A percentile compares a stretch with the other conserved stretches of the same genome.
phyloP scores from a whole-genome alignment of 257 asterid genomes.

The Dorcoceras hygrometricum region DNA sequence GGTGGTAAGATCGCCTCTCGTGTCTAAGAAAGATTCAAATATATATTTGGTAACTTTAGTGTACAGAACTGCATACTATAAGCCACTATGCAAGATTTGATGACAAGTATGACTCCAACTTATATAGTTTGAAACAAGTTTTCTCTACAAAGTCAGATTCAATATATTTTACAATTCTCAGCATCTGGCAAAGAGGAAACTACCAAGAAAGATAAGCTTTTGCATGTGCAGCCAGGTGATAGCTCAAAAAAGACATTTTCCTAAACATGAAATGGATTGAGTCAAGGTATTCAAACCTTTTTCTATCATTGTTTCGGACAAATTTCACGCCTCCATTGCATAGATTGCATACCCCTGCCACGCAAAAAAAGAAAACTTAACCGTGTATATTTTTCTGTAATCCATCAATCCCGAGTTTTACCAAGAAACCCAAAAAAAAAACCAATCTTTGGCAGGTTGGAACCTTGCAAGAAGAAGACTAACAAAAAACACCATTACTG shows the following conservation, averaged over 20 bases:
- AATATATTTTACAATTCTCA: too few species aligned
- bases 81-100: too few species aligned
- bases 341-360: slow-evolving; percentile 78
- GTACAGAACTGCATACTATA: too few species aligned
- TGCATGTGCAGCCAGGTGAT: not conserved
- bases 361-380: slow-evolving; percentile 12
- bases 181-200: too few species aligned
- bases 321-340: slow-evolving; percentile 89
- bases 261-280: not conserved
- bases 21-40: too few species aligned
- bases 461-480: not conserved
- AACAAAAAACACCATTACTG: not conserved
- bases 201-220: too few species aligned
- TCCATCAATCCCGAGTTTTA: not conserved
- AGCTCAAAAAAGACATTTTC: not conserved
- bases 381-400: not conserved
- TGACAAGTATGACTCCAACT: too few species aligned
- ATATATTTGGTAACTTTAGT: too few species aligned
- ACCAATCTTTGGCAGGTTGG: not conserved
- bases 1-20: too few species aligned
- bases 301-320: slow-evolving; percentile 69
- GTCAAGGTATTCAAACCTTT: slow-evolving; percentile 42
- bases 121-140: too few species aligned
- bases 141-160: too few species aligned
- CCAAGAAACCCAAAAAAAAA: not conserved